Conservation (phyloP, 2,329 filamentous ascomycete species). For the Diaporthe sp. region DNA sequence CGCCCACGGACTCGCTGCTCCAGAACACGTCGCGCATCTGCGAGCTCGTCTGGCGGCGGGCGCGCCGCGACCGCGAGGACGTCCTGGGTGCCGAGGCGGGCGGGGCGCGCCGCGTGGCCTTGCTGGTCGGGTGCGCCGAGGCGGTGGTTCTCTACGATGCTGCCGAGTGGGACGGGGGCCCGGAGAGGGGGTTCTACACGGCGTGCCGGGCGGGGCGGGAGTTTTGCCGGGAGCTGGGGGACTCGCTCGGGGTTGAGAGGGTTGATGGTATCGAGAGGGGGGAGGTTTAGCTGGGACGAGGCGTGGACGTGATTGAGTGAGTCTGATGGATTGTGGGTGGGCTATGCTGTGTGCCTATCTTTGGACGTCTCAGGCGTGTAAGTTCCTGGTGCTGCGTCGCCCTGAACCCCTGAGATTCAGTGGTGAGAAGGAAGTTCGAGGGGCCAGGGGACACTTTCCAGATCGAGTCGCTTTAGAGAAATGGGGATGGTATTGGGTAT, state of each 20-base stretch:
- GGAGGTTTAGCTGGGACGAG: background rate
- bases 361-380: background rate
- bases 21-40: conserved; percentile 49
- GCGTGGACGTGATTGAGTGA: background rate
- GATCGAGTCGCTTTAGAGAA: background rate
- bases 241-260: conserved; percentile 21
- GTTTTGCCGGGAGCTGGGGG: conserved; percentile 33
- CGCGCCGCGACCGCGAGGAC: conserved; percentile 46
- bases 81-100: conserved; percentile 47
- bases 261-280: background rate
- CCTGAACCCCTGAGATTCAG: background rate
- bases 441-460: no score
- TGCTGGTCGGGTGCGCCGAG: conserved; percentile 48
- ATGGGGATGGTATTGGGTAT: background rate
- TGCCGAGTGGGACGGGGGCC: conserved; percentile 39
- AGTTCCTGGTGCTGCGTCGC: background rate
- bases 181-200: conserved; percentile 30
- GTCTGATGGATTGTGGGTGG: no score
- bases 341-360: background rate
- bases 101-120: conserved; percentile 47
- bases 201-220: conserved; percentile 31
- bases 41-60: conserved; percentile 47
- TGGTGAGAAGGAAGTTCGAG: background rate
- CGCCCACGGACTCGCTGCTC: conserved; percentile 45
- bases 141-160: conserved; percentile 44